A percentile compares a stretch with the other conserved stretches of the same genome.
Conservation (phyloP, 2,329 filamentous ascomycete species). For the Nothopassalora personata region DNA sequence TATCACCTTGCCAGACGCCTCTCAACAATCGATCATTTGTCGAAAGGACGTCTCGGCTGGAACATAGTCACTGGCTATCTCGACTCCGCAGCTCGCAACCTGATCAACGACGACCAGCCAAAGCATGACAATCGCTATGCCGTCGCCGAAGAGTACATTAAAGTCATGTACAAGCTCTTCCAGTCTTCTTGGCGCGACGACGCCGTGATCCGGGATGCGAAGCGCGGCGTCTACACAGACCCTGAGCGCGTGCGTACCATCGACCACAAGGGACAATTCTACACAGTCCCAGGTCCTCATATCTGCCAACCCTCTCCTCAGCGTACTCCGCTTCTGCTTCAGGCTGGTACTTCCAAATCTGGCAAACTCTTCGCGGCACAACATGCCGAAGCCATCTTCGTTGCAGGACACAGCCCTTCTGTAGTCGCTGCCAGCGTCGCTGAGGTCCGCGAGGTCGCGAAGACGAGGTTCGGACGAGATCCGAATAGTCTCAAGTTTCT, state of each 20-base stretch:
- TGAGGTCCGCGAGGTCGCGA: slow-evolving; percentile 55
- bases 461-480: slow-evolving; percentile 50
- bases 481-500: slow-evolving; percentile 60
- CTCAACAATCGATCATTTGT: slow-evolving; percentile 61
- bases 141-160: slow-evolving; percentile 58
- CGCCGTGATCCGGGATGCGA: slow-evolving; percentile 55
- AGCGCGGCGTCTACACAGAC: slow-evolving; percentile 53
- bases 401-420: slow-evolving; percentile 58
- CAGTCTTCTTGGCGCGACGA: slow-evolving; percentile 62
- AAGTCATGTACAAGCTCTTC: slow-evolving; percentile 54
- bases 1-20: slow-evolving; percentile 61
- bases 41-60: slow-evolving; percentile 48
- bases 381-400: slow-evolving; percentile 61
- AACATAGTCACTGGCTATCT: slow-evolving; percentile 62
- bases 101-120: slow-evolving; percentile 49
- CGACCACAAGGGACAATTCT: slow-evolving; percentile 53
- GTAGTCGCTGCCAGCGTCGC: slow-evolving; percentile 57
- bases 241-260: slow-evolving; percentile 56
- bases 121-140: slow-evolving; percentile 62
- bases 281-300: slow-evolving; percentile 41
- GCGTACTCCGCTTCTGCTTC: slow-evolving; percentile 39
- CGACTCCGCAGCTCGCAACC: slow-evolving; percentile 58
- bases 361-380: slow-evolving; percentile 53
- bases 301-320: slow-evolving; percentile 40
- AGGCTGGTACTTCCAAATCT: slow-evolving; percentile 55